Conservation (phyloP, 306 rosid genomes). For the Prunus dulcis region DNA sequence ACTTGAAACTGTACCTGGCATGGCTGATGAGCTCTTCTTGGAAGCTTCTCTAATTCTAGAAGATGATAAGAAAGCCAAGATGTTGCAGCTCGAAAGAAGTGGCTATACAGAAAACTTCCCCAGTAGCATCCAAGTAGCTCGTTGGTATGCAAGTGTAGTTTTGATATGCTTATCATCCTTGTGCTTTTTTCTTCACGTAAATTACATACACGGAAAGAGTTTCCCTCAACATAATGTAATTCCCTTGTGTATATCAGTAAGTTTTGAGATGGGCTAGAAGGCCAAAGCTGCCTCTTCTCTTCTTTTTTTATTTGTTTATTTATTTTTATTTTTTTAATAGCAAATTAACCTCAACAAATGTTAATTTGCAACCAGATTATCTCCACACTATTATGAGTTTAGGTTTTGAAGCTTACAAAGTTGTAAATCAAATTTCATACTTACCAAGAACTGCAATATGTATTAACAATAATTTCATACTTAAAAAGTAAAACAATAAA, state of each 20-base stretch:
- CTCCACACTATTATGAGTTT: too few relatives aligned
- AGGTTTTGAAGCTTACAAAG: too few relatives aligned
- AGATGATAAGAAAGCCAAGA: slow-evolving; percentile 49
- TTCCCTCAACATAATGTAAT: background rate
- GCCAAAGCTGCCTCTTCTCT: too few relatives aligned
- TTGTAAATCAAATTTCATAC: too few relatives aligned
- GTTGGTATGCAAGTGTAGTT: background rate
- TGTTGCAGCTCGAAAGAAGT: slow-evolving; percentile 36
- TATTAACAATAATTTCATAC: too few relatives aligned
- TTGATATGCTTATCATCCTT: background rate
- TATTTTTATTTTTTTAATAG: too few relatives aligned
- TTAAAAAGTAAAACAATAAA: too few relatives aligned
- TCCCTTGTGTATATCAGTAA: background rate
- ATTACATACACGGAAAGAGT: too few relatives aligned
- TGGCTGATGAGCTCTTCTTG: slow-evolving; percentile 48
- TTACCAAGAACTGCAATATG: too few relatives aligned
- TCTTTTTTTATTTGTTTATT: too few relatives aligned
- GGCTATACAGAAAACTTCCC: slow-evolving; percentile 44
- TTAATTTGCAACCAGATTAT: too few relatives aligned
- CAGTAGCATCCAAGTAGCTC: slow-evolving; percentile 11
- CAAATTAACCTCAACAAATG: too few relatives aligned
- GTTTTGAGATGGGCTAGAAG: background rate
- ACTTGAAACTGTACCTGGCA: slow-evolving; percentile 50
- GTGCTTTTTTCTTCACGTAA: background rate
- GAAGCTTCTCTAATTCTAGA: slow-evolving; percentile 54